Conservation (phyloP, 305 asterid genomes). For the Ajuga reptans region DNA sequence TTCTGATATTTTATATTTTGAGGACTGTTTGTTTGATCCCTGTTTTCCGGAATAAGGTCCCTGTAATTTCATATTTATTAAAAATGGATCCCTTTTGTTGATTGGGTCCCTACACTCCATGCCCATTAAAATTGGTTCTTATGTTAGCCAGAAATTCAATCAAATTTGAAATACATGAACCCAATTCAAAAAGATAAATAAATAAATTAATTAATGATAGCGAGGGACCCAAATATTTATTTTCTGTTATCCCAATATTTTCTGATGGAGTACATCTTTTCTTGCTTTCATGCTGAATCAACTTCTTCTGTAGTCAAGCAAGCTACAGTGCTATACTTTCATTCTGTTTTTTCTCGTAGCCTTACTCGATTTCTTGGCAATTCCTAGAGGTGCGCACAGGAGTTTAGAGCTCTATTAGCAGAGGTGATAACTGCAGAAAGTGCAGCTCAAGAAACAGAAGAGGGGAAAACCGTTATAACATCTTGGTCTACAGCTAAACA, state of each 20-base stretch:
- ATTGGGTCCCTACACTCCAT: too few species aligned
- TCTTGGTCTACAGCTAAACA: slow-evolving; percentile 95
- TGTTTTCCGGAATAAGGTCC: too few species aligned
- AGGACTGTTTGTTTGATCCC: too few species aligned
- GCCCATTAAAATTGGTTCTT: too few species aligned
- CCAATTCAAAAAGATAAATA: too few species aligned
- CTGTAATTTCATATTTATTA: too few species aligned
- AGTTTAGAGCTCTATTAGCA: slow-evolving; percentile 50
- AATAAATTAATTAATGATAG: too few species aligned
- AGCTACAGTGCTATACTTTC: neutral
- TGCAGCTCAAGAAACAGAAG: slow-evolving; percentile 58
- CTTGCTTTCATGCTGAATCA: neutral
- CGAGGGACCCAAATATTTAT: too few species aligned
- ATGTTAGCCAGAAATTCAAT: too few species aligned
- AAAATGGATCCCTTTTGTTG: too few species aligned
- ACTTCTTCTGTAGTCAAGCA: neutral
- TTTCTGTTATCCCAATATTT: neutral
- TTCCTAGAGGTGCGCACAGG: slow-evolving; percentile 57
- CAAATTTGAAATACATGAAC: too few species aligned
- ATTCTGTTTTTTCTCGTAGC: neutral
- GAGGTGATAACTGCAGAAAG: slow-evolving; percentile 59
- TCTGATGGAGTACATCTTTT: neutral
- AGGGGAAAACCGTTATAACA: slow-evolving; percentile 58
- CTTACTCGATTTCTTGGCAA: slow-evolving; percentile 14
- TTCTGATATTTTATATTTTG: too few species aligned